Evolutionary conservation across 2,329 filamentous ascomycete genomes (phyloP).

Genomic region (Penicillium vulpinum): DNA sequence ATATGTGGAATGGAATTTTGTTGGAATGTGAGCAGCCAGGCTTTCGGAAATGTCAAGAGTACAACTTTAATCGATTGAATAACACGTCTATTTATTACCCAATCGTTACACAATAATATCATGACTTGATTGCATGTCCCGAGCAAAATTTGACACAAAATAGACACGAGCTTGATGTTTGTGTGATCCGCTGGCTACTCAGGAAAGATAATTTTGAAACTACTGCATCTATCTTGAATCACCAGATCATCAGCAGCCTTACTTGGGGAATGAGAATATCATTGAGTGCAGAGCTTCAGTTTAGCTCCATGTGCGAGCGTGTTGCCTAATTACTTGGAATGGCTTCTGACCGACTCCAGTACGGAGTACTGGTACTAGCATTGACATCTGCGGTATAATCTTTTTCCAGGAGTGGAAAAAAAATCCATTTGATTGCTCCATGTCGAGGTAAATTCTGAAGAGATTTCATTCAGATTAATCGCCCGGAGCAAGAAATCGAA

Average conservation of each 20-base stretch:
- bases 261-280: not conserved
- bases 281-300: not conserved
- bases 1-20: constrained; percentile 5
- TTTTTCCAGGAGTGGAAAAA: no score
- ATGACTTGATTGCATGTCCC: not conserved
- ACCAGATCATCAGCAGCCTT: not conserved
- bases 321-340: not conserved
- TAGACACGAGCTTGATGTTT: no score
- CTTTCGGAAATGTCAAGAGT: not conserved
- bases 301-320: no score
- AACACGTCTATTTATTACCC: not conserved
- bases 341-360: no score
- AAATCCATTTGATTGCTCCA: no score
- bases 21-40: constrained; percentile 6
- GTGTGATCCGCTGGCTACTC: not conserved
- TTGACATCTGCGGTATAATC: not conserved
- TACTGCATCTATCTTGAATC: not conserved
- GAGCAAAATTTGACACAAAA: not conserved
- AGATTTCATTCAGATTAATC: no score
- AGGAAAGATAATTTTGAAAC: not conserved
- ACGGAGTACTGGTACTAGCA: no score
- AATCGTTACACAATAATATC: not conserved
- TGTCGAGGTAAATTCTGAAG: no score
- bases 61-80: not conserved
- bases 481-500: no score